Evolutionary conservation across 1,284 basidiomycete genomes (phyloP).

Genomic region (Apiotrichum siamense): DNA sequence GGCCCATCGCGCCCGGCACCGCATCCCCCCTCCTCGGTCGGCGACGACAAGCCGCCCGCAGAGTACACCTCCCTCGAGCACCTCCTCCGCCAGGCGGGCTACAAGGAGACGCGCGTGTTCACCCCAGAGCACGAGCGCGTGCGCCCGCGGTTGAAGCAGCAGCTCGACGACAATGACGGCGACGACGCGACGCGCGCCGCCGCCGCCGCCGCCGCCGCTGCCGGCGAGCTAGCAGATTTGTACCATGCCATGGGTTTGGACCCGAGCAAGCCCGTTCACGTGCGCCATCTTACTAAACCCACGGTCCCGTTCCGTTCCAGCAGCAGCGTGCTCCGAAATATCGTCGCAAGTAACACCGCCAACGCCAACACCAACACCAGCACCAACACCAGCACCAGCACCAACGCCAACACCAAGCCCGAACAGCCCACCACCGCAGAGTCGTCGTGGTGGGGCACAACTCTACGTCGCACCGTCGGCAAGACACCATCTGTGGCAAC

Average conservation of each 20-base stretch:
- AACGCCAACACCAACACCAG: neutral
- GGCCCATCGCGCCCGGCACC: conserved; percentile 19
- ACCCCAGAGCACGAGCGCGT: conserved; percentile 68
- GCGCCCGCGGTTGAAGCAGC: conserved; percentile 33
- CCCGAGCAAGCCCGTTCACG: conserved; percentile 4
- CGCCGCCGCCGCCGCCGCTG: too few species aligned
- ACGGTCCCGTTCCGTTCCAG: conserved; percentile 11
- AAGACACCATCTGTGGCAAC: conserved; percentile 12
- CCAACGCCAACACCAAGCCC: too few species aligned
- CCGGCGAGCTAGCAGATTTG: conserved; percentile 29
- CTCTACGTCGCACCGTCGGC: conserved; percentile 6
- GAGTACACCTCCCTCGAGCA: conserved; percentile 64
- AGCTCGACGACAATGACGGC: conserved; percentile 31
- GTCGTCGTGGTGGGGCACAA: conserved; percentile 27
- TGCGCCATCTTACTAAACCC: conserved; percentile 13
- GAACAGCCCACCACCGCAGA: too few species aligned
- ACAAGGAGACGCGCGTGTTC: conserved; percentile 79
- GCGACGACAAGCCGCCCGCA: conserved; percentile 13
- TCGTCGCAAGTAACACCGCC: conserved; percentile 17
- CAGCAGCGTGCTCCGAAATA: conserved; percentile 17
- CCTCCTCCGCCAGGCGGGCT: conserved; percentile 72
- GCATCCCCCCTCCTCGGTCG: conserved; percentile 14
- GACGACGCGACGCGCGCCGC: too few species aligned
- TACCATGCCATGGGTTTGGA: conserved; percentile 34
- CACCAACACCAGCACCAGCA: neutral